Evolutionary conservation across 1,284 basidiomycete species (phyloP).

Genomic region (Hypsizygus ulmarius): DNA sequence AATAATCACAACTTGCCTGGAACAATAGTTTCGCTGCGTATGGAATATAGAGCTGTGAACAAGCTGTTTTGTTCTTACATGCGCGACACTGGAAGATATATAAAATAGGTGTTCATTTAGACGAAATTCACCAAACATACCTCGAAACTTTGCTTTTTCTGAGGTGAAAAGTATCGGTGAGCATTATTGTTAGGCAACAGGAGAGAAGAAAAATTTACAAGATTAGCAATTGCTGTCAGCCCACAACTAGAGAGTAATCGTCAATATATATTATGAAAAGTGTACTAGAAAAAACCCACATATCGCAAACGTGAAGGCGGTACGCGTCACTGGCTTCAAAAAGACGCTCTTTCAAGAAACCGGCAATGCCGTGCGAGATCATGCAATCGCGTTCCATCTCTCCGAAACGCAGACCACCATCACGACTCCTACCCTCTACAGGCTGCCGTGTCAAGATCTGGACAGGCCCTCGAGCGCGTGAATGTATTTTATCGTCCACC

Average conservation of each 20-base stretch:
- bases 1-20: constrained; percentile 55
- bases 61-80: constrained; percentile 94
- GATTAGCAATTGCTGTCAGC: constrained; percentile 91
- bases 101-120: constrained; percentile 7
- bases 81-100: constrained; percentile 63
- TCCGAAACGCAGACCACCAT: constrained; percentile 98
- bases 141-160: constrained; percentile 89
- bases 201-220: constrained; percentile 48
- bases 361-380: constrained; percentile 99
- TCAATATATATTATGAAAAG: constrained; percentile 1
- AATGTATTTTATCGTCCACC: constrained; percentile 99
- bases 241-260: constrained; percentile 64
- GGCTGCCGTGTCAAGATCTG: constrained; percentile 98
- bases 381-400: constrained; percentile 99
- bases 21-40: constrained; percentile 91
- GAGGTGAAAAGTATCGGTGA: constrained; percentile 11
- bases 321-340: constrained; percentile 96
- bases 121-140: constrained; percentile 36
- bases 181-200: background rate
- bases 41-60: constrained; percentile 88
- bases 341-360: constrained; percentile 93
- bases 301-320: constrained; percentile 93
- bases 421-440: constrained; percentile 98
- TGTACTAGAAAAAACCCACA: constrained; percentile 52
- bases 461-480: constrained; percentile 93